phyloP scores from a whole-genome alignment of 1,284 basidiomycete genomes.

The Lignosus rhinocerotis region DNA sequence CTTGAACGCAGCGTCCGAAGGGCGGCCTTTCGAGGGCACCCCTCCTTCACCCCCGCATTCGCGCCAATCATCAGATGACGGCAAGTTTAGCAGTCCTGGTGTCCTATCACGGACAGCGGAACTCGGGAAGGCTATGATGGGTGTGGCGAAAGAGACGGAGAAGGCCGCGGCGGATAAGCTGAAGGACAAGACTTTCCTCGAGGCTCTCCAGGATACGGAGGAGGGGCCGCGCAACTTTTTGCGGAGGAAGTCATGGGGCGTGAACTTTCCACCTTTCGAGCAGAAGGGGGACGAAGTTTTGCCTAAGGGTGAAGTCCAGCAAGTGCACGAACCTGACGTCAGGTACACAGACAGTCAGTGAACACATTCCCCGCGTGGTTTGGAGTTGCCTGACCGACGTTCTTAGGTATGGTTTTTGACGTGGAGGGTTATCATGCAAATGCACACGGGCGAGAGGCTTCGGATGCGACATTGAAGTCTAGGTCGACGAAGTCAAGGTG shows the following conservation, averaged over 20 bases:
- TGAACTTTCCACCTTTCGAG: slow-evolving; percentile 9
- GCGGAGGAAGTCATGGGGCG: slow-evolving; percentile 21
- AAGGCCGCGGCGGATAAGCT: slow-evolving; percentile 30
- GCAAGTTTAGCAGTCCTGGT: slow-evolving; percentile 6
- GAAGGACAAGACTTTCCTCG: slow-evolving; percentile 30
- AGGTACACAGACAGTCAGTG: slow-evolving; percentile 66
- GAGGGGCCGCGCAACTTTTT: slow-evolving; percentile 23
- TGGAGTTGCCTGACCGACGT: not conserved
- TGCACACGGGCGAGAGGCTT: slow-evolving; percentile 42
- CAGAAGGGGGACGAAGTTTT: slow-evolving; percentile 54
- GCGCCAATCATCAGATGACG: slow-evolving; percentile 7
- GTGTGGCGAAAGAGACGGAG: slow-evolving; percentile 33
- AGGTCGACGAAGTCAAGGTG: slow-evolving; percentile 18
- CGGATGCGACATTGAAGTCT: slow-evolving; percentile 39
- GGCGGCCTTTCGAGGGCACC: not conserved
- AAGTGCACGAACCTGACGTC: slow-evolving; percentile 61
- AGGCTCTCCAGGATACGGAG: slow-evolving; percentile 26
- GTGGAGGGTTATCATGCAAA: slow-evolving; percentile 65
- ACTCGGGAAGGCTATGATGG: slow-evolving; percentile 34
- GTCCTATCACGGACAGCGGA: slow-evolving; percentile 29
- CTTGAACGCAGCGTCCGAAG: slow-evolving; percentile 45
- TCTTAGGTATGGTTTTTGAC: slow-evolving; percentile 62
- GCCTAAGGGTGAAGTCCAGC: slow-evolving; percentile 44
- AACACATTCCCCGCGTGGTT: slow-evolving; percentile 30
- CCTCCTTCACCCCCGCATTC: not conserved